Conservation (phyloP, 2,329 filamentous ascomycete genomes). For the Xylariomycetidae sp. region DNA sequence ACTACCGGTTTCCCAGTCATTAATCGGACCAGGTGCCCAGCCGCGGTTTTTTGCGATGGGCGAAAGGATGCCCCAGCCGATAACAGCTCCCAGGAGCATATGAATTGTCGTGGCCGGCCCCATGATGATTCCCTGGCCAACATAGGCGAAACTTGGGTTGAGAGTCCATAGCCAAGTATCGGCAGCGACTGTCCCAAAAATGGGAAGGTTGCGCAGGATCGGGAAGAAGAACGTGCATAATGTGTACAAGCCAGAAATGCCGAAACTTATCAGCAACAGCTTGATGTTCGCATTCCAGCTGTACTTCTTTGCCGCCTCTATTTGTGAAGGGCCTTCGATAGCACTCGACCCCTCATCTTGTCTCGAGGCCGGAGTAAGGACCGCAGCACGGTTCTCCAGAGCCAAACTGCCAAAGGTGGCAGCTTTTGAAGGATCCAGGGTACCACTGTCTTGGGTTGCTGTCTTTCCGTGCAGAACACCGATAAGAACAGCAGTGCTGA, state of each 20-base stretch:
- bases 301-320: slow-evolving; percentile 30
- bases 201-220: slow-evolving; percentile 73
- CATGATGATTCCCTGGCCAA: slow-evolving; percentile 98
- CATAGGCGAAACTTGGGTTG: slow-evolving; percentile 94
- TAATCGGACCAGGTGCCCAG: slow-evolving; percentile 84
- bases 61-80: slow-evolving; percentile 89
- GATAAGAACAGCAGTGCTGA: slow-evolving; percentile 91
- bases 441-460: slow-evolving; percentile 25
- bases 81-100: slow-evolving; percentile 83
- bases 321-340: slow-evolving; percentile 18
- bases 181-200: slow-evolving; percentile 72
- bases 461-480: slow-evolving; percentile 72
- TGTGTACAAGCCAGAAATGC: slow-evolving; percentile 61
- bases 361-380: slow-evolving; percentile 13
- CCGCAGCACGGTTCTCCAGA: slow-evolving; percentile 26
- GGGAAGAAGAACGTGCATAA: slow-evolving; percentile 87
- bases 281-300: slow-evolving; percentile 45
- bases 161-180: slow-evolving; percentile 88
- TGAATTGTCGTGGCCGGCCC: slow-evolving; percentile 90
- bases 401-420: slow-evolving; percentile 28
- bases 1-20: slow-evolving; percentile 85
- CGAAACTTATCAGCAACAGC: slow-evolving; percentile 51
- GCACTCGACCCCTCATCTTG: slow-evolving; percentile 8
- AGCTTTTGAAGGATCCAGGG: slow-evolving; percentile 23
- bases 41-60: slow-evolving; percentile 78